phyloP scores from a whole-genome alignment of 176 grass and related monocot genomes.

The Pontederia crassipes region DNA sequence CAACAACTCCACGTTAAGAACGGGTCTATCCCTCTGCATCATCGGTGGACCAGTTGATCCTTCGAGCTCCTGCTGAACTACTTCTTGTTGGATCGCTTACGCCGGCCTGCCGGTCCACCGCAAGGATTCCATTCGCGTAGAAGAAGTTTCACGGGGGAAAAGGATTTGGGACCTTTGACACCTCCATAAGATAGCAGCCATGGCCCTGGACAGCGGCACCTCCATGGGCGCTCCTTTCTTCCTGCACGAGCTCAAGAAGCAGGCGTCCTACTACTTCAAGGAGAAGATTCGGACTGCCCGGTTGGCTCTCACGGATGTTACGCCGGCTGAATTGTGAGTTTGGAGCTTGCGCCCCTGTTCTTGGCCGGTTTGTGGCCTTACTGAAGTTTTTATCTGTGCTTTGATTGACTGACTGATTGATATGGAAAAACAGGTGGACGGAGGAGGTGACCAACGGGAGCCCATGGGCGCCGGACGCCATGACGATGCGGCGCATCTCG shows the following conservation, averaged over 20 bases:
- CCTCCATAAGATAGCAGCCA: no score
- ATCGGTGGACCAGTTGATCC: no score
- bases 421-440: constrained; percentile 32
- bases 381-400: background rate
- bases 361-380: background rate
- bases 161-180: no score
- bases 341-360: background rate
- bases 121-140: no score
- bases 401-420: background rate
- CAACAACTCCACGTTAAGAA: no score
- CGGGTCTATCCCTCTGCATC: no score
- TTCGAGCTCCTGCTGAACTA: no score
- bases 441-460: constrained; percentile 81
- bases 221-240: constrained; percentile 51
- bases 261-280: constrained; percentile 92
- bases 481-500: constrained; percentile 75
- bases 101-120: no score
- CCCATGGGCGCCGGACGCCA: constrained; percentile 61
- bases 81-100: no score
- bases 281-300: constrained; percentile 80
- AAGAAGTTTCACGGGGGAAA: no score
- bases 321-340: constrained; percentile 70
- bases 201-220: no score
- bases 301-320: constrained; percentile 84
- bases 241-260: constrained; percentile 71